Base-by-base conservation (phyloP, 768 basidiomycete species). In the Boletus reticuloceps region DNA sequence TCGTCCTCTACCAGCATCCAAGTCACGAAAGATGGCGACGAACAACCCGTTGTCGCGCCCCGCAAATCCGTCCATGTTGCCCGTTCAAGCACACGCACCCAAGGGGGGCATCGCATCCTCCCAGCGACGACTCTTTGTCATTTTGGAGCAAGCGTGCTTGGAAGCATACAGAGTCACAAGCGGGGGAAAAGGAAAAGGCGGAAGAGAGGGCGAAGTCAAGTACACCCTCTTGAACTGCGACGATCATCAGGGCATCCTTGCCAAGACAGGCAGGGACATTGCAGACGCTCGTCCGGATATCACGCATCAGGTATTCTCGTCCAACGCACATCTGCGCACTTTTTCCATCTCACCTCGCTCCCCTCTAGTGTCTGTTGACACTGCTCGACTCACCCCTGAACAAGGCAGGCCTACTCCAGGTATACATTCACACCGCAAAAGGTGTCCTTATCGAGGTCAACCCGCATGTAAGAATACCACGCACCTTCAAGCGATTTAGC, bases 251-350 rank as follows among this genome's bases (percentile, higher is more conserved):
- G 96, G 96, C 52, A 97, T 99, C 62, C 79, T 99, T 58, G 96
- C 97, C 6, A 98, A 97, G 74, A 97, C 94, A 0, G 94, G 94
- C 16, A 82, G 96, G 68, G 97, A 99, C 74, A 98, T 98, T 58
- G 97, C 97, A 16, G 95, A 98, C 74, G 97, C 97, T n/a, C 79
- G 97, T 60, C 97, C 97, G 3, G 97, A 98, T 74, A 98, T 98
- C 66, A 98, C 97, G 0, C 97, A 99, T 70, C 97, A 98, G 83
- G 94, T 93, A 55, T 36, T 29, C 34, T 36, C 34, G 48, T 81
- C 69, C 27, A 47, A 32, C 44, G 31, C 25, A 25, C 5, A 16
- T 29, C n/a, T 39, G 9, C 20, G 8, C 36, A 1, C 51, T 1
- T 10, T n/a, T 5, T 4, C 40, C 9, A 38, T 55, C 61, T 55